A percentile compares a stretch with the other conserved stretches of the same genome.
phyloP scores from a whole-genome alignment of 106 monocot species.

The Allium cepa region DNA sequence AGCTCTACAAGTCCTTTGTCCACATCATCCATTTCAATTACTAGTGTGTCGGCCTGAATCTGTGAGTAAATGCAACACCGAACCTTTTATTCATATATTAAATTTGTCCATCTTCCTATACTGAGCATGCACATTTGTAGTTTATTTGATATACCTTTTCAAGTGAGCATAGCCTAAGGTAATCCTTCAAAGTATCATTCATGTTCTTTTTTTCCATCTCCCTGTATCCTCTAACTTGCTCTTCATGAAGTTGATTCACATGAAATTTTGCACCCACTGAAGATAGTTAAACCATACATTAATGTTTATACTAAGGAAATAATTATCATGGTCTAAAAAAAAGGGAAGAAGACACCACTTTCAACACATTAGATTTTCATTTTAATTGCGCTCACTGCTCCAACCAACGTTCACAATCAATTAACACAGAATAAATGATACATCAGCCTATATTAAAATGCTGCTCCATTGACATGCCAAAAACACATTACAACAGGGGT shows the following conservation, averaged over 20 bases:
- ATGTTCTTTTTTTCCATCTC: slow-evolving; percentile 25
- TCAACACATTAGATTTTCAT: too few species aligned
- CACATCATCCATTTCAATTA: slow-evolving; percentile 36
- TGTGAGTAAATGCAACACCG: slow-evolving; percentile 2
- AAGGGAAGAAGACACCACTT: too few species aligned
- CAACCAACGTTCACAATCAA: too few species aligned
- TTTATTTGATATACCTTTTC: slow-evolving; percentile 16
- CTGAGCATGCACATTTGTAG: neutral
- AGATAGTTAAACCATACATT: too few species aligned
- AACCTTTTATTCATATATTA: too few species aligned
- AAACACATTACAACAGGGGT: too few species aligned
- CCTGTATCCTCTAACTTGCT: slow-evolving; percentile 26
- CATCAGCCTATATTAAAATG: too few species aligned
- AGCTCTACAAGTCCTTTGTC: slow-evolving; percentile 39
- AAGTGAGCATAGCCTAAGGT: slow-evolving; percentile 17
- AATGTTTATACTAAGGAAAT: too few species aligned
- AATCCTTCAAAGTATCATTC: slow-evolving; percentile 25
- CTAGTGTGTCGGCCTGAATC: slow-evolving; percentile 32
- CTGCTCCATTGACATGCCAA: too few species aligned
- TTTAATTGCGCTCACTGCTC: too few species aligned
- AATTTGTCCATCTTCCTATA: neutral
- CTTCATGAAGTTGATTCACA: slow-evolving; percentile 23
- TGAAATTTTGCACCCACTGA: slow-evolving; percentile 39
- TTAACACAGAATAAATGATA: too few species aligned
- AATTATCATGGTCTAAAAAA: too few species aligned